Conservation (phyloP, 805 yeast species). For the Kluyveromyces lactis region DNA sequence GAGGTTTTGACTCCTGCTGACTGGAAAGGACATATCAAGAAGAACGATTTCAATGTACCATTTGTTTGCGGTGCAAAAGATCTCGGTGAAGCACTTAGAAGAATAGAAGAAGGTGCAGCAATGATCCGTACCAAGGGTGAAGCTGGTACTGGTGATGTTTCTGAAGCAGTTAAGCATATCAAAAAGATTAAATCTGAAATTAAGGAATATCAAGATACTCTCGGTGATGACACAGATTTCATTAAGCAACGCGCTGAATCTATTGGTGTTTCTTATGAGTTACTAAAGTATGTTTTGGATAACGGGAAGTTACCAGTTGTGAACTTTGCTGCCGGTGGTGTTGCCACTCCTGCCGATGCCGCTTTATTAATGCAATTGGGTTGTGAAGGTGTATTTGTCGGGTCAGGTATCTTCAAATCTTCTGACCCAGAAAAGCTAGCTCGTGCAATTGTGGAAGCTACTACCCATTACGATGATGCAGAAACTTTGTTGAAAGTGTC, state of each 20-base stretch:
- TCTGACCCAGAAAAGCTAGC: slow-evolving; percentile 67
- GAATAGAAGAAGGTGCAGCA: slow-evolving; percentile 77
- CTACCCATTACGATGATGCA: slow-evolving; percentile 60
- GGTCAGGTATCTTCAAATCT: slow-evolving; percentile 73
- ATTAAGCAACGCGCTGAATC: slow-evolving; percentile 41
- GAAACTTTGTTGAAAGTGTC: slow-evolving; percentile 52
- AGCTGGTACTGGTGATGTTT: slow-evolving; percentile 83
- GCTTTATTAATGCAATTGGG: slow-evolving; percentile 76
- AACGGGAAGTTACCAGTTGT: slow-evolving; percentile 69
- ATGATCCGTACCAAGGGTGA: slow-evolving; percentile 85
- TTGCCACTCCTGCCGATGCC: slow-evolving; percentile 84
- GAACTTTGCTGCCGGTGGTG: slow-evolving; percentile 84
- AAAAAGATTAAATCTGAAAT: slow-evolving; percentile 52
- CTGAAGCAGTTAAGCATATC: slow-evolving; percentile 75
- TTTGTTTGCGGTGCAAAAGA: slow-evolving; percentile 81
- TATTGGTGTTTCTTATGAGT: slow-evolving; percentile 50
- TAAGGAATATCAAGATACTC: slow-evolving; percentile 27
- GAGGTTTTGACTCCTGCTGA: slow-evolving; percentile 83
- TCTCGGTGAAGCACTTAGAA: slow-evolving; percentile 73
- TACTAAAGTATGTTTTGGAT: slow-evolving; percentile 36
- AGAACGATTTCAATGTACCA: slow-evolving; percentile 55
- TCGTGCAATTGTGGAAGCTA: slow-evolving; percentile 71
- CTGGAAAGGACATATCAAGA: slow-evolving; percentile 53
- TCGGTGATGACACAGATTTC: slow-evolving; percentile 39
- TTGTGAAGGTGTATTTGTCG: slow-evolving; percentile 73